phyloP scores from a whole-genome alignment of 768 basidiomycete species.

The Termitomyces sp. region DNA sequence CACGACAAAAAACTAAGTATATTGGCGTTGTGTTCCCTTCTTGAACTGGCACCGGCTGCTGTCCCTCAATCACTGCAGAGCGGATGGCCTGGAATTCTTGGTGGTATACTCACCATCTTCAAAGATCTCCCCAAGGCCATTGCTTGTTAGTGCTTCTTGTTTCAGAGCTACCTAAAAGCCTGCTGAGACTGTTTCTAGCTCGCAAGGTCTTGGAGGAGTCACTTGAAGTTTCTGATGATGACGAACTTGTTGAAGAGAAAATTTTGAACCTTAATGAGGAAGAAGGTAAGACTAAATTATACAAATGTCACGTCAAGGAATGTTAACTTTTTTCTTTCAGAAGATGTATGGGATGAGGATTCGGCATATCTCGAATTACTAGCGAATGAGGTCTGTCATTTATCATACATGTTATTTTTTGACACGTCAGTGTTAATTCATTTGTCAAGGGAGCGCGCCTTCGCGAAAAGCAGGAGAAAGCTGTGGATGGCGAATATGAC shows the following conservation, averaged over 20 bases:
- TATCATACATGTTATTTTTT: not conserved
- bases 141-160: constrained; percentile 38
- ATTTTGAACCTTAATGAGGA: constrained; percentile 63
- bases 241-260: constrained; percentile 48
- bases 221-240: constrained; percentile 31
- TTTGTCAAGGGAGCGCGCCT: constrained; percentile 60
- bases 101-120: constrained; percentile 67
- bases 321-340: constrained; percentile 25
- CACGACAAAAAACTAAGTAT: constrained; percentile 88
- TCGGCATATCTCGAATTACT: constrained; percentile 86
- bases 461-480: constrained; percentile 53
- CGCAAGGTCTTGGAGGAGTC: constrained; percentile 59
- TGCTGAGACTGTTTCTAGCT: constrained; percentile 27
- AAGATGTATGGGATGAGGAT: constrained; percentile 89
- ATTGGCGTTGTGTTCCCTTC: constrained; percentile 66
- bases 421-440: not conserved
- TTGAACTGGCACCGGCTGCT: constrained; percentile 58
- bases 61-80: constrained; percentile 59
- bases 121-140: constrained; percentile 74
- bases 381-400: constrained; percentile 61
- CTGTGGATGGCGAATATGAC: constrained; percentile 43
- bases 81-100: constrained; percentile 75
- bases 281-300: constrained; percentile 40
- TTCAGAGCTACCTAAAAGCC: not conserved
- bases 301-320: not conserved